Evolutionary conservation across 2,329 filamentous ascomycete genomes (phyloP), one percentile per base, ranked within the genome.

Genomic region (Cucurbitaria berberidis): DNA sequence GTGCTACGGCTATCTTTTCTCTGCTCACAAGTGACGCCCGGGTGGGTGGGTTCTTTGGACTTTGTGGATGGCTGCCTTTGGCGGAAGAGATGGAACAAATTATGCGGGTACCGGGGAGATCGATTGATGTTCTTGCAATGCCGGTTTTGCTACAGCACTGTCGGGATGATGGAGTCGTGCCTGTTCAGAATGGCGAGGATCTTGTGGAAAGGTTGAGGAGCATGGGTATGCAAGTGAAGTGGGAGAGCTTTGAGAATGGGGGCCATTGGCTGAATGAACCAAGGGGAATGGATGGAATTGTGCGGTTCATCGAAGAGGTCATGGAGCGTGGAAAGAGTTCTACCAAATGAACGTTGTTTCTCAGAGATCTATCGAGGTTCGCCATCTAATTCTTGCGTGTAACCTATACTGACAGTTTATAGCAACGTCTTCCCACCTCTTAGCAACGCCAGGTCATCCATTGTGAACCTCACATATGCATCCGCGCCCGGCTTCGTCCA

Each of bases 231-330:
- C 19, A 70, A 0, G 75, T 76, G 0, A 47, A 72, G 7, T 77
- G 75, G 74, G 74, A 74, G 47, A 30, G 55, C 0, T 84, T 82
- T 62, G 55, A 60, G 8, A 21, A 64, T 13, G 64, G 60, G 3
- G 62, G 79, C 0, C 80, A 82, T 53, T 82, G 81, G 78, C 80
- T 81, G 55, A 79, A 76, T 51, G 68, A 81, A 15, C 79, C 79
- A 0, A 72, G 80, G 34, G 77, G 80, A 53, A 77, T 81, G 56
- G 76, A 83, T 59, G 77, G 81, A 55, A 75, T 82, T 43, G 58
- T 65, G 19, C 10, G 13, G 5, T 65, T 67, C n/a, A 24, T 63
- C 3, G 41, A 27, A 18, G 19, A 30, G 11, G 24, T 53, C 19
- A 45, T 47, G 35, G 29, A 26, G 13, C 19, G 26, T n/a, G n/a